phyloP scores from a whole-genome alignment of 352 stramenopile species.

The Phytopythium boreale region DNA sequence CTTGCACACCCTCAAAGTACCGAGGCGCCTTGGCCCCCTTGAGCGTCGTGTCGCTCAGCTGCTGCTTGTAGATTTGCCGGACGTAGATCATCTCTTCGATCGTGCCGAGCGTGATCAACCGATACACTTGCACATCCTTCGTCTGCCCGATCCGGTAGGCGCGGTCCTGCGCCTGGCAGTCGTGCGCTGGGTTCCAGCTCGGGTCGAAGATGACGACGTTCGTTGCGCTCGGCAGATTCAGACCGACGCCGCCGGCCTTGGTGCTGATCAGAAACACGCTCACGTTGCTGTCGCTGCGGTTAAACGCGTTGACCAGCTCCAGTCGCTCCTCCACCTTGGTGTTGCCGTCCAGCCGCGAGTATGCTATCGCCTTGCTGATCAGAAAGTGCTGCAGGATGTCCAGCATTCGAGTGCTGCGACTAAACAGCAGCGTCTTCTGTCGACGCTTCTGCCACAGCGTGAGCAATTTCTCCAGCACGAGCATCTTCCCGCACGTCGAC shows the following conservation, averaged over 20 bases:
- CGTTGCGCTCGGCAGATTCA: conserved; percentile 77
- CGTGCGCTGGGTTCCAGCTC: conserved; percentile 85
- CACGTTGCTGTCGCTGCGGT: conserved; percentile 44
- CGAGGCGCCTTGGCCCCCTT: conserved; percentile 61
- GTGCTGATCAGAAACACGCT: conserved; percentile 82
- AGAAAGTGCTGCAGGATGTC: conserved; percentile 80
- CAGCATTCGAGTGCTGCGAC: conserved; percentile 76
- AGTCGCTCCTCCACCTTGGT: conserved; percentile 75
- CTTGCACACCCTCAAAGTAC: conserved; percentile 83
- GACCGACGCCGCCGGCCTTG: conserved; percentile 62
- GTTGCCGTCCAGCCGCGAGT: conserved; percentile 62
- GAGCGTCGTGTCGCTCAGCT: conserved; percentile 77
- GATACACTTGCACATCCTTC: conserved; percentile 82
- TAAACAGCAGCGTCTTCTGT: conserved; percentile 74
- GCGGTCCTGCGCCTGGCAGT: conserved; percentile 81
- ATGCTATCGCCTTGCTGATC: conserved; percentile 58
- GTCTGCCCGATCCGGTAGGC: conserved; percentile 87
- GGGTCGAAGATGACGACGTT: conserved; percentile 89
- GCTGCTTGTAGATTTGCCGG: conserved; percentile 86
- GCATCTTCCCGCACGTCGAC: conserved; percentile 80
- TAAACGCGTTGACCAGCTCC: conserved; percentile 75
- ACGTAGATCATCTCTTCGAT: conserved; percentile 91
- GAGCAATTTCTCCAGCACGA: conserved; percentile 70
- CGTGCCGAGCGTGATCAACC: conserved; percentile 78
- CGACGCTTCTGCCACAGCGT: conserved; percentile 58